Percentiles rank a stretch among this genome's conserved stretches.
phyloP scores from a whole-genome alignment of 176 grass and related monocot genomes.

The Paspalum notatum region DNA sequence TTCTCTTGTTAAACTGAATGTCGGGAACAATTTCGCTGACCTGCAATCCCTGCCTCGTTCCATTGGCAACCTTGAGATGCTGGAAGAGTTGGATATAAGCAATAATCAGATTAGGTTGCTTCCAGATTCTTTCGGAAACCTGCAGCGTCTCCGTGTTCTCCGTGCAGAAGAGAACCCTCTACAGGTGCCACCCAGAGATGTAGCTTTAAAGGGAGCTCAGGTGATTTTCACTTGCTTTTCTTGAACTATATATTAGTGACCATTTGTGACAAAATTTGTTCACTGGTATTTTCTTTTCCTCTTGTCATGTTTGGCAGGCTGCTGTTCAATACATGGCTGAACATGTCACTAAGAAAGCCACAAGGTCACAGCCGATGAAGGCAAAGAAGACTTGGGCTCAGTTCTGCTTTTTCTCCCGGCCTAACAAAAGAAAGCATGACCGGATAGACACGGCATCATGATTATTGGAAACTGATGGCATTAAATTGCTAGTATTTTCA shows the following conservation, averaged over 20 bases:
- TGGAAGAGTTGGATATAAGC: slow-evolving; percentile 97
- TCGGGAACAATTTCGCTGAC: slow-evolving; percentile 95
- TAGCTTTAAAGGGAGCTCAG: slow-evolving; percentile 89
- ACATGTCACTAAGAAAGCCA: slow-evolving; percentile 58
- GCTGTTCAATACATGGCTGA: slow-evolving; percentile 90
- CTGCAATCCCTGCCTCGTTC: slow-evolving; percentile 77
- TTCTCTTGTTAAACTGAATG: slow-evolving; percentile 88
- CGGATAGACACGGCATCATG: slow-evolving; percentile 52
- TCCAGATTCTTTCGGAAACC: slow-evolving; percentile 83
- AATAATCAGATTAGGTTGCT: slow-evolving; percentile 96
- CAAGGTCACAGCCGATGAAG: slow-evolving; percentile 60
- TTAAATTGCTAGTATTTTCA: background rate
- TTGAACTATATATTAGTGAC: slow-evolving; percentile 1
- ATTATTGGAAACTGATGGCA: slow-evolving; percentile 40
- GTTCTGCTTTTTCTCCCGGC: slow-evolving; percentile 86
- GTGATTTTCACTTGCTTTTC: slow-evolving; percentile 45
- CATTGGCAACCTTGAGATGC: slow-evolving; percentile 96
- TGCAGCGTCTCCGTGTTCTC: slow-evolving; percentile 71
- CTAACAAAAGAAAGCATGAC: slow-evolving; percentile 97
- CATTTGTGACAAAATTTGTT: slow-evolving; percentile 26
- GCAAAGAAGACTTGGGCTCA: slow-evolving; percentile 75
- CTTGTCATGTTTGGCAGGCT: slow-evolving; percentile 57
- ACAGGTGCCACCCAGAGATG: slow-evolving; percentile 86
- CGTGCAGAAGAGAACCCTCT: slow-evolving; percentile 90
- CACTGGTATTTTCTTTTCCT: slow-evolving; percentile 9